A percentile compares a stretch with the other conserved stretches of the same genome.
phyloP scores from a whole-genome alignment of 495 filamentous ascomycete genomes.

The Margaritispora aquatica region DNA sequence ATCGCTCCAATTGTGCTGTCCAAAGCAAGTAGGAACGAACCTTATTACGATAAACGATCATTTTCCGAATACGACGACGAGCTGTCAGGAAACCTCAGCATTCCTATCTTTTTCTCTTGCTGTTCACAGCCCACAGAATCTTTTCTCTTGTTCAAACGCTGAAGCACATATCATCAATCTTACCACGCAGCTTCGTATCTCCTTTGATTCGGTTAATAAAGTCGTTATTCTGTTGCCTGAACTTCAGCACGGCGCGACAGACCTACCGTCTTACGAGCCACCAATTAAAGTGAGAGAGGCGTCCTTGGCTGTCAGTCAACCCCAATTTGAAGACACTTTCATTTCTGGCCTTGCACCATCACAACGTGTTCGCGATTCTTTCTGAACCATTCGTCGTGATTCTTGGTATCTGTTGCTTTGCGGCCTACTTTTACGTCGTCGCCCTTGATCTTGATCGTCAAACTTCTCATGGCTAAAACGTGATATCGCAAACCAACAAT shows the following conservation, averaged over 20 bases:
- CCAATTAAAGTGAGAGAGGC: not conserved
- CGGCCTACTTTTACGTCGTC: not conserved
- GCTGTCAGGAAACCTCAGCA: too few relatives aligned
- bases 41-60: too few relatives aligned
- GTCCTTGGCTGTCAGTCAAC: not conserved
- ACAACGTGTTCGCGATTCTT: not conserved
- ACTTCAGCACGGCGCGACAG: not conserved
- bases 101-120: too few relatives aligned
- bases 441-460: too few relatives aligned
- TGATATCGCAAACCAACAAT: not conserved
- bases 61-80: too few relatives aligned
- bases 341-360: not conserved
- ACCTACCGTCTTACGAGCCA: not conserved
- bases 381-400: not conserved
- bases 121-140: too few relatives aligned
- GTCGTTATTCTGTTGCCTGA: not conserved
- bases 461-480: constrained; percentile 4
- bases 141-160: too few relatives aligned
- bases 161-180: too few relatives aligned
- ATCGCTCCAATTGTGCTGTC: too few relatives aligned
- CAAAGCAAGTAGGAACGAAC: too few relatives aligned
- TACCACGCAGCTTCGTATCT: too few relatives aligned
- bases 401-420: not conserved
- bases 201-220: too few relatives aligned
- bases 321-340: not conserved